A percentile compares a stretch with the other conserved stretches of the same genome.
These are phyloP conservation scores for Phanerochaete sordida DNA, from an alignment of 768 basidiomycete species.

Conservation along the genomic window DNA sequence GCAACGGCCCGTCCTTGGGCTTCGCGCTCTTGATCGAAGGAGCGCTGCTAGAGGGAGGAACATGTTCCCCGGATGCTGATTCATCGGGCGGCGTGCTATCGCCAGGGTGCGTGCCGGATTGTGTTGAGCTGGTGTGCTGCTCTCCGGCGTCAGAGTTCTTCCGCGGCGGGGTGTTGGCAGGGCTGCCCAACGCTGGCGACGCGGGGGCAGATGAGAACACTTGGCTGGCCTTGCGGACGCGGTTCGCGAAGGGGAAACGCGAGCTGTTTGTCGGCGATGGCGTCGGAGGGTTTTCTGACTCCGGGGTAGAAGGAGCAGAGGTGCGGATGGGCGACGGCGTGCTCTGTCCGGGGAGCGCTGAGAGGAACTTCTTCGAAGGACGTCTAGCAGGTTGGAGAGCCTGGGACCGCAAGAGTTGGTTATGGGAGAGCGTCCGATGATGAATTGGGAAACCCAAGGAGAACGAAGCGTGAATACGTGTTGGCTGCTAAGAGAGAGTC, in stretches of 20 bases:
- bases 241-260: constrained; percentile 17
- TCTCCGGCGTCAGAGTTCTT: constrained; percentile 8
- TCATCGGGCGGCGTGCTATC: constrained; percentile 7
- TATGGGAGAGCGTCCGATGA: neutral
- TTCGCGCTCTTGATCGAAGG: constrained; percentile 23
- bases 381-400: constrained; percentile 22
- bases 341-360: constrained; percentile 20
- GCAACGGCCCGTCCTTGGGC: constrained; percentile 67
- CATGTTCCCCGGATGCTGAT: neutral
- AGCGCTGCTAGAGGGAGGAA: constrained; percentile 2
- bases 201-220: constrained; percentile 12
- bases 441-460: neutral
- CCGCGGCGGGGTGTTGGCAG: constrained; percentile 10
- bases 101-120: neutral
- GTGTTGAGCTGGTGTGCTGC: neutral
- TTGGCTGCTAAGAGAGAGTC: constrained; percentile 1
- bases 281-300: constrained; percentile 12
- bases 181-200: constrained; percentile 11
- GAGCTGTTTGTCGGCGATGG: constrained; percentile 18
- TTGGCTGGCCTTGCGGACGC: constrained; percentile 16
- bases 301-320: constrained; percentile 5
- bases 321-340: constrained; percentile 26
- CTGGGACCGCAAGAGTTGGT: constrained; percentile 8
- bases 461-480: neutral
- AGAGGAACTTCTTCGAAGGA: constrained; percentile 22